Conservation (phyloP, 148 eudicot genomes). For the Rheum nobile region DNA sequence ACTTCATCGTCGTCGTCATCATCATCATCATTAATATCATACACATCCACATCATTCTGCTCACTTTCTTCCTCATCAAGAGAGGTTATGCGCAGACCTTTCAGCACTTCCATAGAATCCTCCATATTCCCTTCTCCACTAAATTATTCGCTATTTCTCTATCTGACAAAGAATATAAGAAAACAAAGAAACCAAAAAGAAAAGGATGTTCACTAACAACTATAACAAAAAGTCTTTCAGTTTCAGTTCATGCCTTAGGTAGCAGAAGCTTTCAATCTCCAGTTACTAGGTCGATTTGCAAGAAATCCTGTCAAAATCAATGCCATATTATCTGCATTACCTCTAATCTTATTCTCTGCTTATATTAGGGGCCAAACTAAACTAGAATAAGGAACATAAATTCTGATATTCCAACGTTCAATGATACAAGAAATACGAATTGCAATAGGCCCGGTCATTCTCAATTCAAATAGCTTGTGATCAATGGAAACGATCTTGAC, state of each 20-base stretch:
- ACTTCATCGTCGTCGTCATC: constrained; percentile 40
- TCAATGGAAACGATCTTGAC: background rate
- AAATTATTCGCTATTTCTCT: background rate
- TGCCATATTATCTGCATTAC: background rate
- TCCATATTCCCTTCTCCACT: constrained; percentile 6
- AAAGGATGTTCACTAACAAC: background rate
- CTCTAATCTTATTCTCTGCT: background rate
- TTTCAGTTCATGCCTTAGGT: background rate
- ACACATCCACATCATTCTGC: constrained; percentile 1
- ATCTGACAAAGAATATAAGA: background rate
- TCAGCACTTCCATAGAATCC: constrained; percentile 30
- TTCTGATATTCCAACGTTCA: background rate
- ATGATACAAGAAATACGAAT: background rate
- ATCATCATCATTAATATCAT: constrained; percentile 6
- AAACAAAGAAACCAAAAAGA: background rate
- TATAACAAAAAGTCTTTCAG: no score
- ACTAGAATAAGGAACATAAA: background rate
- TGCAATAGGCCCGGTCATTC: no score
- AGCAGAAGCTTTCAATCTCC: background rate
- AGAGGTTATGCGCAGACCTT: constrained; percentile 31
- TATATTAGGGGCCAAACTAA: background rate
- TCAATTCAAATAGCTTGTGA: background rate
- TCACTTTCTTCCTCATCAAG: constrained; percentile 42
- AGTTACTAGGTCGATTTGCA: background rate
- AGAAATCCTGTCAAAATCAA: background rate